These are phyloP conservation scores for Podaxis carcinomalis DNA, from an alignment of 768 basidiomycete genomes.

Conservation along the genomic window DNA sequence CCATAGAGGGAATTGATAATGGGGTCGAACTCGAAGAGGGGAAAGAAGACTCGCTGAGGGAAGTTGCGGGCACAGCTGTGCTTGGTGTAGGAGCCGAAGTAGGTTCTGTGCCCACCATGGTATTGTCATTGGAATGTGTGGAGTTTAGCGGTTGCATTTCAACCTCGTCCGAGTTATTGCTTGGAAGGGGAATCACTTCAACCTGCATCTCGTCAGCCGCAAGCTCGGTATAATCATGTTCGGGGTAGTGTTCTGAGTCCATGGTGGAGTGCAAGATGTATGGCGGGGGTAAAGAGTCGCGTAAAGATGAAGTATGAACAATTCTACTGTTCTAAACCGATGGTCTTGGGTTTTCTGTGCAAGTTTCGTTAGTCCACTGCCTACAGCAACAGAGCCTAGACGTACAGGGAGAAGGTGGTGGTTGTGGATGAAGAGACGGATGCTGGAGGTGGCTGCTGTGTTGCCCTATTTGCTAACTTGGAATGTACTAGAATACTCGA, in stretches of 20 bases:
- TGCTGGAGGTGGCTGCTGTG: conserved; percentile 1
- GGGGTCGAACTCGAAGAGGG: conserved; percentile 9
- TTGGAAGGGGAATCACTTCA: conserved; percentile 13
- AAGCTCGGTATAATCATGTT: background rate
- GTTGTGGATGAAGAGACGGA: conserved; percentile 2
- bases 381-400: background rate
- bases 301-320: background rate
- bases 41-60: background rate
- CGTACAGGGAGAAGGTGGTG: conserved; percentile 7
- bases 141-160: conserved; percentile 27
- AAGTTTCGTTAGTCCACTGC: background rate
- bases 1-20: conserved; percentile 5
- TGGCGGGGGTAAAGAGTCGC: background rate
- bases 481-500: conserved; percentile 13
- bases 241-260: background rate
- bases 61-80: background rate
- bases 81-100: background rate
- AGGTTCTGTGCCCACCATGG: conserved; percentile 16
- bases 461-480: background rate
- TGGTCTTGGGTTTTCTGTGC: background rate
- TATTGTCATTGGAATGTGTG: conserved; percentile 20
- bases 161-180: conserved; percentile 19
- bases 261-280: background rate
- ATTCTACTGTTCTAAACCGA: background rate
- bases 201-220: conserved; percentile 2